Evolutionary conservation across 345 rosid species (phyloP), one percentile per base, ranked within the genome.

Genomic region (Gossypium stocksii): DNA sequence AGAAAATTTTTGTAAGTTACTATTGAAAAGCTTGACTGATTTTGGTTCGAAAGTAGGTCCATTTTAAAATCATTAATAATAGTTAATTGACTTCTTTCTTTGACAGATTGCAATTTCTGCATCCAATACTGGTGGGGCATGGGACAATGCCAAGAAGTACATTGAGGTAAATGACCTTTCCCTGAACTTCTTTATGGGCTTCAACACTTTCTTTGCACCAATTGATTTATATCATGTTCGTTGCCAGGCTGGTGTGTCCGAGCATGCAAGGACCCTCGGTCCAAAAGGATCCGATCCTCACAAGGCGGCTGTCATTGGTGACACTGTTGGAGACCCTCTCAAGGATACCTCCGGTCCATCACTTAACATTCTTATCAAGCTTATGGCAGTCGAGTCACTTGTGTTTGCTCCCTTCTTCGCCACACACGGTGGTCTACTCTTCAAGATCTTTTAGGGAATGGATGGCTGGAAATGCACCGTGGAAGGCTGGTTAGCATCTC

Each of bases 101-200:
- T 52, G 62, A 73, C 85, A 94, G 98, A 82, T 94, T 65, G 98
- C 98, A 61, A 92, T 94, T 72, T 94, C 97, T 74, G 96, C 98
- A 41, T 94, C 98, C 16, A 94, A 94, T 89, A 94, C 97, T 29
- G 97, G 97, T 59, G 97, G 98, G 19, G 97, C 98, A 15, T 94
- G 97, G 98, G 98, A 94, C 77, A 94, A 94, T 70, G 98, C 98
- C 85, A 92, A 92, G 89, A 94, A 94, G 79, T 94, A 92, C 80
- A 94, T 92, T 16, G 95, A 94, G 97, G 97, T 89, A 87, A 4
- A 46, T 65, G 52, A 4, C 7, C 0, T 44, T 13, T 20, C 20
- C 20, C 2, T 25, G 13, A 65, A 13, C 27, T 13, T 20, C 2
- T 8, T 25, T 53, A 23, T 8, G 1, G 41, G 19, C 41, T 25